Evolutionary conservation across 108 stramenopile species (phyloP).

Genomic region (Aureococcus anophagefferens): DNA sequence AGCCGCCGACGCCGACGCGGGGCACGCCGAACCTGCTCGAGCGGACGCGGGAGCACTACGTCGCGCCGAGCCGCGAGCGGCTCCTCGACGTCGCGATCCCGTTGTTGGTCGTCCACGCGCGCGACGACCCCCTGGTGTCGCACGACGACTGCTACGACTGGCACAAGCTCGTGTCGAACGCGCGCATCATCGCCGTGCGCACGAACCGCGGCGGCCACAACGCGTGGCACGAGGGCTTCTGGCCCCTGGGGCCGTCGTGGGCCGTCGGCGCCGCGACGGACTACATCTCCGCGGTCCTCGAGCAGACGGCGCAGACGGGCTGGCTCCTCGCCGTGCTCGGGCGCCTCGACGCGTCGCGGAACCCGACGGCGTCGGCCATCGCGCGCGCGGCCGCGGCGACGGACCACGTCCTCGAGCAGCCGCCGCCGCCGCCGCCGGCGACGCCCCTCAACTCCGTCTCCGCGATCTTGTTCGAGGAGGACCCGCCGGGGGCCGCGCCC

Average conservation of each 20-base stretch:
- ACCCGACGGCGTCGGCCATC: background rate
- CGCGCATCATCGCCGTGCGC: conserved; percentile 5
- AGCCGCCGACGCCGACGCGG: no score
- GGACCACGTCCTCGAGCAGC: no score
- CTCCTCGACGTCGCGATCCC: background rate
- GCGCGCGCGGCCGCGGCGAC: background rate
- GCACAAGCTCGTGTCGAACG: background rate
- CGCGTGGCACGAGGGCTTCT: conserved; percentile 3
- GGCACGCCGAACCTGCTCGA: background rate
- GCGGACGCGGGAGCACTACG: background rate
- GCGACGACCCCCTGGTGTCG: conserved; percentile 11
- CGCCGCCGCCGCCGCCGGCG: no score
- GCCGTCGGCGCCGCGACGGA: conserved; percentile 2
- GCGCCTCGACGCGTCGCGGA: background rate
- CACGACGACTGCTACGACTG: conserved; percentile 8
- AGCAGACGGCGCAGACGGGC: conserved; percentile 13
- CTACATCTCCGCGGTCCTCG: conserved; percentile 5
- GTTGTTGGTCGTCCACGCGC: conserved; percentile 8
- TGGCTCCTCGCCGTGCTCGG: conserved; percentile 1
- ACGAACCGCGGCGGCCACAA: conserved; percentile 11
- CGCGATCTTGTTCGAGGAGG: no score
- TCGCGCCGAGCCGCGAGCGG: background rate
- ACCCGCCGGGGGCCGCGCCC: no score
- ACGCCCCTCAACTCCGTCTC: no score
- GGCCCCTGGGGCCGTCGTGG: conserved; percentile 3